phyloP scores from a whole-genome alignment of 257 asterid genomes.

The Rauvolfia tetraphylla region DNA sequence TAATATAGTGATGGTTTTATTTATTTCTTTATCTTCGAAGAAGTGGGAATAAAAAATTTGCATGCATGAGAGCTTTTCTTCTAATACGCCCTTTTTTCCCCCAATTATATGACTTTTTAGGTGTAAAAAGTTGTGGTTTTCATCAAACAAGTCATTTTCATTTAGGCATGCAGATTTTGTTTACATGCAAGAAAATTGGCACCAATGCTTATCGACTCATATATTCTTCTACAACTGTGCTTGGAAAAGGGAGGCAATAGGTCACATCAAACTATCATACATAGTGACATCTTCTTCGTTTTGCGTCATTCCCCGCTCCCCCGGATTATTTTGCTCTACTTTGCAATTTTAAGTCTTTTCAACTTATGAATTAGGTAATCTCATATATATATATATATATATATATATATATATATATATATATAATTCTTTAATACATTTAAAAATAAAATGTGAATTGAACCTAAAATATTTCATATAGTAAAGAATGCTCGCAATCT shows the following conservation, averaged over 20 bases:
- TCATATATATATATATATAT: too few species aligned
- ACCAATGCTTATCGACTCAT: not conserved
- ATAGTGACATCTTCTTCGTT: too few species aligned
- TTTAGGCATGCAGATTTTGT: not conserved
- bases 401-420: too few species aligned
- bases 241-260: conserved; percentile 3
- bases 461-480: too few species aligned
- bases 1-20: not conserved
- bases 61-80: not conserved
- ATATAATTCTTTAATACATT: too few species aligned
- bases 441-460: too few species aligned
- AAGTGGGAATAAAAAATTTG: not conserved
- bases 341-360: too few species aligned
- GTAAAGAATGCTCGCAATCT: too few species aligned
- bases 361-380: too few species aligned
- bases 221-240: not conserved
- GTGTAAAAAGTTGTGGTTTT: not conserved
- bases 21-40: not conserved
- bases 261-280: conserved; percentile 7
- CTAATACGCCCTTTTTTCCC: not conserved
- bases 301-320: too few species aligned
- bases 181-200: not conserved
- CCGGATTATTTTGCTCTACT: too few species aligned
- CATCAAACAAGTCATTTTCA: not conserved
- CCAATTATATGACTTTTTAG: too few species aligned